Evolutionary conservation across 2,329 filamentous ascomycete genomes (phyloP).

Genomic region (Plenodomus biglobosus): DNA sequence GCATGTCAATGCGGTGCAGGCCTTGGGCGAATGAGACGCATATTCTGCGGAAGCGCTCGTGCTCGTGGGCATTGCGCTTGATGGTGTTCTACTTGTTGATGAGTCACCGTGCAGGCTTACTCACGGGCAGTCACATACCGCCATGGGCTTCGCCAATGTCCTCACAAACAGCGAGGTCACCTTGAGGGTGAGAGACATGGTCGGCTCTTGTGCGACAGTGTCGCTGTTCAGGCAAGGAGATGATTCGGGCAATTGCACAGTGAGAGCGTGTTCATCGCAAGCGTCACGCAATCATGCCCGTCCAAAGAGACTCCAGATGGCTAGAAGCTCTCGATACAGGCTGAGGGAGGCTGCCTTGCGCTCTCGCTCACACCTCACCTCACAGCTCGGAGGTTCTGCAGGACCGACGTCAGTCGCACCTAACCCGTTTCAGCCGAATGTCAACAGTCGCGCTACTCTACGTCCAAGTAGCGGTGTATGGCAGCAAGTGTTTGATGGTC

Average conservation of each 20-base stretch:
- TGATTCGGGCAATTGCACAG: conserved; percentile 7
- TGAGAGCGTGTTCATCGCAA: conserved; percentile 7
- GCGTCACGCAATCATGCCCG: neutral
- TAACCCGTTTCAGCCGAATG: neutral
- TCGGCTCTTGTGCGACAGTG: conserved; percentile 10
- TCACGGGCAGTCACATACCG: conserved; percentile 50
- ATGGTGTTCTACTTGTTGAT: conserved; percentile 61
- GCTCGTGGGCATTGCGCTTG: conserved; percentile 68
- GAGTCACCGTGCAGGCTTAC: neutral
- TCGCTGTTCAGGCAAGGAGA: conserved; percentile 3
- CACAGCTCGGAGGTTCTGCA: conserved; percentile 16
- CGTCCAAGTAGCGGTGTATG: neutral
- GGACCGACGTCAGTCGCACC: conserved; percentile 18
- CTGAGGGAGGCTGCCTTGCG: conserved; percentile 15
- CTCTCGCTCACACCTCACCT: too few species aligned
- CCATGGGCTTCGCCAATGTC: conserved; percentile 68
- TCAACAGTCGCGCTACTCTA: neutral
- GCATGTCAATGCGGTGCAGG: conserved; percentile 68
- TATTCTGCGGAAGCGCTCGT: conserved; percentile 64
- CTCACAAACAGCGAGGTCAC: conserved; percentile 65
- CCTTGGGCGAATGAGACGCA: conserved; percentile 65
- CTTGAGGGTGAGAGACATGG: conserved; percentile 67
- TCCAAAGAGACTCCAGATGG: neutral
- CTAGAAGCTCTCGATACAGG: conserved; percentile 4
- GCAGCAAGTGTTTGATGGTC: neutral